Evolutionary conservation across 768 basidiomycete species (phyloP).

Genomic region (Exsudoporus frostii): DNA sequence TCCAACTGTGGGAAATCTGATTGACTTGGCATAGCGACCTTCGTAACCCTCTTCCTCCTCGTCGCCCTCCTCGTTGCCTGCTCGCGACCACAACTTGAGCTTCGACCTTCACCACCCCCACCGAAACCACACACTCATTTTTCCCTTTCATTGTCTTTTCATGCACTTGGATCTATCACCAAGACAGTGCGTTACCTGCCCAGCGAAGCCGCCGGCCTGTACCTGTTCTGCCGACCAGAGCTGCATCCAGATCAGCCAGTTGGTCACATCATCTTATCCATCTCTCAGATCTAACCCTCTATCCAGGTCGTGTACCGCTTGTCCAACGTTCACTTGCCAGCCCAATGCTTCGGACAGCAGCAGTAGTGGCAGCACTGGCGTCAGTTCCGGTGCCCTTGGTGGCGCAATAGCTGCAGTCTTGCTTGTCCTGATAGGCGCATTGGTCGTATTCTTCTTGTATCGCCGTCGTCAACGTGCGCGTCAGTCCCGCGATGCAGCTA

Average conservation of each 20-base stretch:
- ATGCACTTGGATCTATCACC: constrained; percentile 37
- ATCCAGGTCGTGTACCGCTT: constrained; percentile 55
- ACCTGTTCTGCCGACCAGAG: constrained; percentile 51
- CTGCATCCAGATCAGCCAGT: constrained; percentile 64
- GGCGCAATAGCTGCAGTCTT: constrained; percentile 69
- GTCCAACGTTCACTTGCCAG: constrained; percentile 53
- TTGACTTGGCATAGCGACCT: constrained; percentile 1
- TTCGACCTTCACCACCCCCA: constrained; percentile 15
- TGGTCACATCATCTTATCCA: constrained; percentile 16
- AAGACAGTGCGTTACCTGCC: constrained; percentile 52
- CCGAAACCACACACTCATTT: constrained; percentile 35
- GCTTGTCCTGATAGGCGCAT: constrained; percentile 51
- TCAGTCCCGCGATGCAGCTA: constrained; percentile 27
- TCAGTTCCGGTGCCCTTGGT: constrained; percentile 69
- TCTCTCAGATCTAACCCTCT: constrained; percentile 2
- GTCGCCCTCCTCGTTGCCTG: constrained; percentile 11
- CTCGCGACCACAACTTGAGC: constrained; percentile 24
- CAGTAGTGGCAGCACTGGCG: constrained; percentile 36
- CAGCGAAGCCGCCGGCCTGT: constrained; percentile 46
- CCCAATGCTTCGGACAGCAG: constrained; percentile 19
- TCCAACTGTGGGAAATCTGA: constrained; percentile 2
- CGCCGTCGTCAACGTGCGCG: constrained; percentile 52
- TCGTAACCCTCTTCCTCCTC: constrained; percentile 1
- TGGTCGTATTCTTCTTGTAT: constrained; percentile 59
- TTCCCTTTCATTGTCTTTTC: constrained; percentile 17